Evolutionary conservation across 805 yeast species (phyloP).

Genomic region (Clavispora asparagi): DNA sequence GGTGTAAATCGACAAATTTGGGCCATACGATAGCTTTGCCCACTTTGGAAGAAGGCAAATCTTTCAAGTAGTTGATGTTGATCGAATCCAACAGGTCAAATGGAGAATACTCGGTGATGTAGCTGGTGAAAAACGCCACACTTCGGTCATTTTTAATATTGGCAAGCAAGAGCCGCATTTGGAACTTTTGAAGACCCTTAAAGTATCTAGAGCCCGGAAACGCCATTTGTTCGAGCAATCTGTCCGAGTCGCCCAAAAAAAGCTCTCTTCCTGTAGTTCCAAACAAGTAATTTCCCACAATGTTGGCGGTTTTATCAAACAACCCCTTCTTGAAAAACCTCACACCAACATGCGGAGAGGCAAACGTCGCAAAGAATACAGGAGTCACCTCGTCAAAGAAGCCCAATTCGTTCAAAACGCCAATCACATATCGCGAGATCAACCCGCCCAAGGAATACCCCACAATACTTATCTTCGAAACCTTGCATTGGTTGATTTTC

Average conservation of each 20-base stretch:
- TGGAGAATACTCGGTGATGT: conserved; percentile 67
- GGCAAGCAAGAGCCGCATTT: conserved; percentile 57
- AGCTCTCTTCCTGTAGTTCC: conserved; percentile 35
- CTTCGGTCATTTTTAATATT: conserved; percentile 80
- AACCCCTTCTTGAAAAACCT: conserved; percentile 29
- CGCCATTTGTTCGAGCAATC: conserved; percentile 48
- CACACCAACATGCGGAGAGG: conserved; percentile 60
- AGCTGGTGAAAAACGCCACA: conserved; percentile 83
- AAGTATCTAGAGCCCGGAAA: conserved; percentile 46
- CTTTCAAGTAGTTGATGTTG: conserved; percentile 44
- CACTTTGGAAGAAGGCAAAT: conserved; percentile 37
- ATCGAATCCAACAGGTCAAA: conserved; percentile 53
- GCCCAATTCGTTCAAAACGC: conserved; percentile 52
- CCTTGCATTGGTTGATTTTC: conserved; percentile 26
- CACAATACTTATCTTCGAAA: conserved; percentile 66
- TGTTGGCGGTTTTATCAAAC: conserved; percentile 30
- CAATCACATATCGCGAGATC: conserved; percentile 75
- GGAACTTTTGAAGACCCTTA: conserved; percentile 53
- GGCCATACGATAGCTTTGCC: conserved; percentile 38
- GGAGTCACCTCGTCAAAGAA: conserved; percentile 54
- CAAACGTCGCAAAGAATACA: conserved; percentile 47
- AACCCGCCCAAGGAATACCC: conserved; percentile 93
- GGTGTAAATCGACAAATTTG: conserved; percentile 46
- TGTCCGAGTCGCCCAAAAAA: conserved; percentile 34
- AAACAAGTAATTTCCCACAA: conserved; percentile 28